A percentile compares a stretch with the other conserved stretches of the same genome.
Evolutionary conservation across 169 alveolate species (phyloP).

Genomic region (Plasmodium vinckei): DNA sequence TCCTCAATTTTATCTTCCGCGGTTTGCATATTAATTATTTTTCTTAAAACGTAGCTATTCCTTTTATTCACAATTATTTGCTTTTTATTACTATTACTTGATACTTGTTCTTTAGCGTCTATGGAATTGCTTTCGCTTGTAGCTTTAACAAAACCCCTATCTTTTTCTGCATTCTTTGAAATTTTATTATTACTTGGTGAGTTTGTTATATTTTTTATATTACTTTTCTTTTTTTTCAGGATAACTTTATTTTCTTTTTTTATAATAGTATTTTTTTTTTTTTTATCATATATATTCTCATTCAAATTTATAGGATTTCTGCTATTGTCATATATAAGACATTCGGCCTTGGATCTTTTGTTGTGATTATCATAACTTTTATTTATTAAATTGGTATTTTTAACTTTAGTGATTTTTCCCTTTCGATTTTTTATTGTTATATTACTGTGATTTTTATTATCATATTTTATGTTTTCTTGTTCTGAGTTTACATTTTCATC

Average conservation of each 20-base stretch:
- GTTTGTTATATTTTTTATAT: constrained; percentile 23
- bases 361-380: constrained; percentile 18
- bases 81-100: constrained; percentile 29
- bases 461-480: constrained; percentile 5
- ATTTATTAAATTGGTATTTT: constrained; percentile 16
- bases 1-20: constrained; percentile 10
- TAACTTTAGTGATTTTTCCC: constrained; percentile 6
- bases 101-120: constrained; percentile 7
- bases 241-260: constrained; percentile 6
- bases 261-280: not conserved
- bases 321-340: not conserved
- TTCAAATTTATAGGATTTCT: constrained; percentile 4
- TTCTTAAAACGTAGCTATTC: constrained; percentile 60
- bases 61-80: constrained; percentile 53
- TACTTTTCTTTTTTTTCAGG: constrained; percentile 14
- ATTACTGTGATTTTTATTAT: constrained; percentile 4
- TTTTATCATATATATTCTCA: not conserved
- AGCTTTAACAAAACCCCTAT: not conserved
- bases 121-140: constrained; percentile 14
- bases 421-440: not conserved
- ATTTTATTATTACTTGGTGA: not conserved
- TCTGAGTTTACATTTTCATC: not conserved
- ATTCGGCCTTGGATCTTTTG: constrained; percentile 14
- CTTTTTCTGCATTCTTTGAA: constrained; percentile 3
- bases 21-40: constrained; percentile 37